Base-by-base conservation (phyloP, 2,329 filamentous ascomycete genomes). In the Colletotrichum sp. region DNA sequence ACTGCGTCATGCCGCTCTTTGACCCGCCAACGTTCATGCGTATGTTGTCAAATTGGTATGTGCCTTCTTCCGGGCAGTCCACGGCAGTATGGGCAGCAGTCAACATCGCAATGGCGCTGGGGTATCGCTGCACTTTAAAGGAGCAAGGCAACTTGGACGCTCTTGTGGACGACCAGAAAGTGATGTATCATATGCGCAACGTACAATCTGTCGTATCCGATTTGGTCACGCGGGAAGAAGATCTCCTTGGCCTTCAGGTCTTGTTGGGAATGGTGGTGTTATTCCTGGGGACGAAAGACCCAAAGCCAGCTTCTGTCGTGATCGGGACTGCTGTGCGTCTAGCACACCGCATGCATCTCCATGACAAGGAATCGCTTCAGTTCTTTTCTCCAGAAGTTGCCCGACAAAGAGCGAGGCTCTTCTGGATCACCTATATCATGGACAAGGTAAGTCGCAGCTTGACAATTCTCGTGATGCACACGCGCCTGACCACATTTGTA, bases 381-480 rank as follows among this genome's bases (percentile, higher is more conserved):
- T 70, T 73, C 0, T 82, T 82, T 15, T 67, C 83, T 0, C 77
- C 80, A 0, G 81, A 82, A 0, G 81, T 85, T 5, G 80, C 80
- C 3, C 79, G 81, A n/a, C 84, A 86, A 34, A 78, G 85, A 30
- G 80, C 80, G 4, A 80, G 85, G 0, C 80, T 87, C 3, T 87
- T 87, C 59, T 87, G 85, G 86, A 81, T 86, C 9, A 83, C 84
- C 4, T 87, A 87, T 48, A 79, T 78, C 5, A 78, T 87, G 7
- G 86, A 87, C 69, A 87, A 86, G 79, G 85, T 86, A 68, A 60
- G 69, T 16, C 2, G 3, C 26, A 26, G 16, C 7, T 10, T 24
- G 1, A 3, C 2, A 4, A 7, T 7, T 8, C 26, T 16, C 28
- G 4, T 5, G 32, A 24, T 24, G 13, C 4, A 3, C 21, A 16